phyloP scores from a whole-genome alignment of 345 rosid species.

The Crucihimalaya himalaica region DNA sequence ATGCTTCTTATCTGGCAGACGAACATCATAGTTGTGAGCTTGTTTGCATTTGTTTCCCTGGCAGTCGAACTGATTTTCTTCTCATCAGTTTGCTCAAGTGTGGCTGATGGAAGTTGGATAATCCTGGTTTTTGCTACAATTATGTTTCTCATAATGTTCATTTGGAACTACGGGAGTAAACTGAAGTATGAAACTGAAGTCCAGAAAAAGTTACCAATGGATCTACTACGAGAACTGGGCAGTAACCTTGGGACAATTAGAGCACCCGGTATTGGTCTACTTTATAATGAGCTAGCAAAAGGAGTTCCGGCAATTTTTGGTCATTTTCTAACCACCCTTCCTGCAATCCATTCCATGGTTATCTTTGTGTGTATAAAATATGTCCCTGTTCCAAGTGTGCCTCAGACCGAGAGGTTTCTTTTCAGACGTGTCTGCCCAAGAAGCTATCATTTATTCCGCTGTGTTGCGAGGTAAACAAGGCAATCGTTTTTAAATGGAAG shows the following conservation, averaged over 20 bases:
- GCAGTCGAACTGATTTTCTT: conserved; percentile 79
- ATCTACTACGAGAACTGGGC: conserved; percentile 85
- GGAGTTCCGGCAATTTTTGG: conserved; percentile 97
- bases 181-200: conserved; percentile 98
- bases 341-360: conserved; percentile 97
- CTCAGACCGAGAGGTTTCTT: conserved; percentile 92
- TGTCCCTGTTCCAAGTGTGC: conserved; percentile 94
- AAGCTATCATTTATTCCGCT: conserved; percentile 91
- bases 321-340: conserved; percentile 93
- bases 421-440: conserved; percentile 90
- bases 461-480: conserved; percentile 82
- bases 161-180: conserved; percentile 99
- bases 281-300: conserved; percentile 89
- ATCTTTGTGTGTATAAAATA: conserved; percentile 96
- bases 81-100: conserved; percentile 74
- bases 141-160: conserved; percentile 85
- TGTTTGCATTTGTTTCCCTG: conserved; percentile 65
- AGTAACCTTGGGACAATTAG: conserved; percentile 93
- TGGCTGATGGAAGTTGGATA: conserved; percentile 95
- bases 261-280: conserved; percentile 98
- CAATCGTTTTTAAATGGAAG: neutral
- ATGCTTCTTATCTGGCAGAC: conserved; percentile 99
- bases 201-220: conserved; percentile 88
- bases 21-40: conserved; percentile 74
- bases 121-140: conserved; percentile 76